Evolutionary conservation across 2,329 filamentous ascomycete species (phyloP).

Genomic region (Fusarium decemcellulare): DNA sequence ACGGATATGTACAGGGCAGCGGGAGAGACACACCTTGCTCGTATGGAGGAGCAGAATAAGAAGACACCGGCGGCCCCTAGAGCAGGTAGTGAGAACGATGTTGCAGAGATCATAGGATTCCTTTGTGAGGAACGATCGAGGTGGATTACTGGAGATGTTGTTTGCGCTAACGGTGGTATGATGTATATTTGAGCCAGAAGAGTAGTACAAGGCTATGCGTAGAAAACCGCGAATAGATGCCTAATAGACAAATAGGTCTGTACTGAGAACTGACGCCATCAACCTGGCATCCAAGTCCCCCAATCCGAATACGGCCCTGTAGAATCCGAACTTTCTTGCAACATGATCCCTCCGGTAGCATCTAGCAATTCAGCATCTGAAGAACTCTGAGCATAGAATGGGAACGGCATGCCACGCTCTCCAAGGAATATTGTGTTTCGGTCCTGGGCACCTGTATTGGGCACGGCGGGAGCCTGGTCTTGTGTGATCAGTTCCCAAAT

Average conservation of each 20-base stretch:
- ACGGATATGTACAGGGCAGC: conserved; percentile 34
- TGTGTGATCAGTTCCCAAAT: neutral
- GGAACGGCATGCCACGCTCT: conserved; percentile 9
- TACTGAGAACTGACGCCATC: no score
- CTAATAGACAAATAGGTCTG: no score
- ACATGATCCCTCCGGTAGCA: conserved; percentile 19
- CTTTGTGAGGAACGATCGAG: conserved; percentile 18
- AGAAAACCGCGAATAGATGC: no score
- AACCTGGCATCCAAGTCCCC: conserved; percentile 8
- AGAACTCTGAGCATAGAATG: conserved; percentile 9
- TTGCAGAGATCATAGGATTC: conserved; percentile 15
- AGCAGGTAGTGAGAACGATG: conserved; percentile 10
- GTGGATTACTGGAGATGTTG: conserved; percentile 44
- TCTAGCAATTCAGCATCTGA: conserved; percentile 17
- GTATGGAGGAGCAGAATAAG: conserved; percentile 14
- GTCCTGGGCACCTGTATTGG: conserved; percentile 1
- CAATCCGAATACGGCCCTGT: conserved; percentile 3
- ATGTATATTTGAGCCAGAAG: neutral
- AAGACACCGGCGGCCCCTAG: conserved; percentile 17
- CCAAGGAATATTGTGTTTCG: conserved; percentile 13
- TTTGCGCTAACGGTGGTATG: conserved; percentile 17
- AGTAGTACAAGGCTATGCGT: no score
- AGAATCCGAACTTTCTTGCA: conserved; percentile 16
- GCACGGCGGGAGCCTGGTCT: neutral
- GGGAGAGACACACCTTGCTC: conserved; percentile 7